Base-by-base conservation (phyloP, 768 basidiomycete species). In the Pleurotus cornucopiae region DNA sequence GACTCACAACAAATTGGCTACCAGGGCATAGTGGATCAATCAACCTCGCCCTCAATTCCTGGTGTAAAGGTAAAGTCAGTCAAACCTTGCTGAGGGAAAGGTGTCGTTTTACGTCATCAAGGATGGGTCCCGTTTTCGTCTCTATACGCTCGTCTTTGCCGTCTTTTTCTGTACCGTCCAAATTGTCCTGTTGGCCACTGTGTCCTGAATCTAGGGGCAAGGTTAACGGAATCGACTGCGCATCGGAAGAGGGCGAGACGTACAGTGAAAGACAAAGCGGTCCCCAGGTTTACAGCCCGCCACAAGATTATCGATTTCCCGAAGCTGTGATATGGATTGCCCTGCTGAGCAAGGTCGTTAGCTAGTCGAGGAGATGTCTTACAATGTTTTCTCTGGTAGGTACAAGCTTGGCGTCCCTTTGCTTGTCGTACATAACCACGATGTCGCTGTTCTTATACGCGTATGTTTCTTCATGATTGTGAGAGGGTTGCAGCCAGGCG, bases 221-320 rank as follows among this genome's bases (percentile, higher is more conserved):
- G 6, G 11, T 34, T 34, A 34, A 9, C 7, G 30, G 30, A 34
- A 34, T 11, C 30, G 6, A 34, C 7, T 34, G 30, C 30, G 30
- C n/a, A 4, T 26, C 2, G 18, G 30, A 9, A 2, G 9, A 39
- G 16, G 1, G 1, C 6, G 43, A 18, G 11, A 64, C 77, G 56
- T 55, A 84, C 83, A 85, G 44, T 82, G 81, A 56, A 85, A 83
- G 59, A 84, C 79, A 59, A 82, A 78, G 2, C 65, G 75, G 57
- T 84, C 84, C 0, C 78, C 78, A 3, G 75, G 57, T n/a, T 71
- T 64, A 6, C 76, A 77, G 37, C 65, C 78, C 26, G 65, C 58
- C 0, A 82, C 78, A 6, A 85, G 67, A 2, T 70, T 69, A 0
- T 68, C 57, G 54, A 83, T 77, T 37, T 77, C 75, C 5, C 59